These are phyloP conservation scores for Chytridium lagenaria DNA, from an alignment of 371 early-diverging fungal species.

Conservation along the genomic window DNA sequence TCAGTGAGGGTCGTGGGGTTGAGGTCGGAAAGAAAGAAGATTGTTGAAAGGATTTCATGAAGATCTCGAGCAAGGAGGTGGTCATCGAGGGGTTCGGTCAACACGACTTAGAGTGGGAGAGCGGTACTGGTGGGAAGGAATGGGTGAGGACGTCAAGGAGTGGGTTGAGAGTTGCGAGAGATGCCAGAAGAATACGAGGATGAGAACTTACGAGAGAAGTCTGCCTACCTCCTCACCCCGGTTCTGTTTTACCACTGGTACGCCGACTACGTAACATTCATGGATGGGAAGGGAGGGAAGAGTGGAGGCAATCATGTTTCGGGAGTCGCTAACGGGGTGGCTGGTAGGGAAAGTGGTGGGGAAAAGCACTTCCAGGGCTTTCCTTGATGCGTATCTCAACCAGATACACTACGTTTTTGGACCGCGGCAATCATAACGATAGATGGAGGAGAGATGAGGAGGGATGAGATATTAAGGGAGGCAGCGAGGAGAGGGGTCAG, in stretches of 20 bases:
- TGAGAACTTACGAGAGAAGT: background rate
- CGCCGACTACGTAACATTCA: background rate
- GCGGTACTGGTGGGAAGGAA: too few relatives aligned
- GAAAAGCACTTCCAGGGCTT: background rate
- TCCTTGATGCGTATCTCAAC: background rate
- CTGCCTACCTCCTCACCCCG: background rate
- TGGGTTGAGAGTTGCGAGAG: background rate
- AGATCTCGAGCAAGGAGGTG: too few relatives aligned
- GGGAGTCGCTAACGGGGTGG: background rate
- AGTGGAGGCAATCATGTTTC: background rate
- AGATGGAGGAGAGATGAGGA: too few relatives aligned
- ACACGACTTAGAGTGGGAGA: too few relatives aligned
- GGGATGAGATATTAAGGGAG: too few relatives aligned
- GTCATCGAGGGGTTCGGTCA: too few relatives aligned
- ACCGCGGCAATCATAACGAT: too few relatives aligned
- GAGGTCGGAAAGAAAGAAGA: too few relatives aligned
- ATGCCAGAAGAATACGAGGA: background rate
- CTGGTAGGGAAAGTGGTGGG: background rate
- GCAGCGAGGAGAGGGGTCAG: too few relatives aligned
- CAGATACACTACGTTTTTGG: background rate
- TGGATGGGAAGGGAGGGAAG: background rate
- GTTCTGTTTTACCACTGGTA: background rate
- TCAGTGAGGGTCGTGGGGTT: too few relatives aligned
- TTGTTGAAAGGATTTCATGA: too few relatives aligned
- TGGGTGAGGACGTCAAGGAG: too few relatives aligned